phyloP scores from a whole-genome alignment of 2,329 filamentous ascomycete genomes.

The Lachnellula hyalina region DNA sequence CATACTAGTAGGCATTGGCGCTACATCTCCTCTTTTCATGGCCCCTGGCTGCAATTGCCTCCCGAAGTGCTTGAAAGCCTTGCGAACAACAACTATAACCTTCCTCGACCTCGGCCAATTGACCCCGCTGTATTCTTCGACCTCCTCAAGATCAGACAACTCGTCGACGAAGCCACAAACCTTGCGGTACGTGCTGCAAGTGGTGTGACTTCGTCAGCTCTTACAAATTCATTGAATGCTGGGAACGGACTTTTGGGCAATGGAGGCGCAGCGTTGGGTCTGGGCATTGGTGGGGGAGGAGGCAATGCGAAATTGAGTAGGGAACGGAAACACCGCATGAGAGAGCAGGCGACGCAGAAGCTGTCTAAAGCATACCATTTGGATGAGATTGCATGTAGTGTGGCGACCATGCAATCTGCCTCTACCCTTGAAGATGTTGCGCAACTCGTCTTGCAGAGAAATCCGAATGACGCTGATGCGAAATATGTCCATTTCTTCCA shows the following conservation, averaged over 20 bases:
- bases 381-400: constrained; percentile 78
- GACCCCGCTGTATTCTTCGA: constrained; percentile 80
- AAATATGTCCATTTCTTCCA: constrained; percentile 92
- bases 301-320: constrained; percentile 64
- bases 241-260: constrained; percentile 45
- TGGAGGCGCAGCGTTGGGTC: constrained; percentile 47
- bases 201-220: constrained; percentile 60
- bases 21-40: constrained; percentile 78
- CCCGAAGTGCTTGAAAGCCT: constrained; percentile 74
- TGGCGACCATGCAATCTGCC: constrained; percentile 77
- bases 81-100: constrained; percentile 73
- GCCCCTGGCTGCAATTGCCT: constrained; percentile 76
- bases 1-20: constrained; percentile 64
- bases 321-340: constrained; percentile 72
- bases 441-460: constrained; percentile 64
- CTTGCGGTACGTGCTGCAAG: constrained; percentile 73
- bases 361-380: constrained; percentile 71
- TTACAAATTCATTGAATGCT: constrained; percentile 50
- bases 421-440: constrained; percentile 74
- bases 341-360: constrained; percentile 74
- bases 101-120: constrained; percentile 68
- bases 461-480: constrained; percentile 63
- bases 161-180: constrained; percentile 75
- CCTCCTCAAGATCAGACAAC: constrained; percentile 72
- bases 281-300: constrained; percentile 50